Conservation (phyloP, 495 filamentous ascomycete species). For the Penicillium roqueforti region DNA sequence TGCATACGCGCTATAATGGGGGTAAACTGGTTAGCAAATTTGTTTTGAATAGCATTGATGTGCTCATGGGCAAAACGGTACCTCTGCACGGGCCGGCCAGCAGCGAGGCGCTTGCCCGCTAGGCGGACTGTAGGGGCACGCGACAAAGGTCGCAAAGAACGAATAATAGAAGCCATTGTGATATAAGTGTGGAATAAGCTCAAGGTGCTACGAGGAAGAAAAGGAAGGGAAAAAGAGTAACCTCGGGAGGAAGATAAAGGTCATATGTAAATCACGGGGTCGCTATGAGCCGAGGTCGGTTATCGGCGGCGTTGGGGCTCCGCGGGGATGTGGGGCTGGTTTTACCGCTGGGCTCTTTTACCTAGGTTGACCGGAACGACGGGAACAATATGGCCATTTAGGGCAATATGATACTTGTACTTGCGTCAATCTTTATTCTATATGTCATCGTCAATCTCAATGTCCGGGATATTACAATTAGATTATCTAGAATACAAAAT, state of each 20-base stretch:
- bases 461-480: too few relatives aligned
- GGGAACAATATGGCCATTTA: background rate
- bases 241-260: constrained; percentile 8
- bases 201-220: constrained; percentile 6
- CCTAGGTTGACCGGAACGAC: background rate
- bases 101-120: constrained; percentile 39
- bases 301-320: constrained; percentile 32
- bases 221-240: constrained; percentile 9
- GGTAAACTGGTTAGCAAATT: background rate
- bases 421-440: too few relatives aligned
- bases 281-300: constrained; percentile 29
- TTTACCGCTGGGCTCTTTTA: too few relatives aligned
- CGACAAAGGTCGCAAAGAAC: constrained; percentile 63
- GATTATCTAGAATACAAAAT: too few relatives aligned
- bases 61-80: constrained; percentile 8
- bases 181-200: constrained; percentile 10
- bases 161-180: constrained; percentile 66
- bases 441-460: too few relatives aligned
- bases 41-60: background rate
- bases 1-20: constrained; percentile 51
- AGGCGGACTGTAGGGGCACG: constrained; percentile 51
- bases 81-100: constrained; percentile 44
- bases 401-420: too few relatives aligned
- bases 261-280: constrained; percentile 35
- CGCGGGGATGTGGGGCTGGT: constrained; percentile 14